These are phyloP conservation scores for Chlorociboria aeruginascens DNA, from an alignment of 495 filamentous ascomycete genomes.

Conservation along the genomic window DNA sequence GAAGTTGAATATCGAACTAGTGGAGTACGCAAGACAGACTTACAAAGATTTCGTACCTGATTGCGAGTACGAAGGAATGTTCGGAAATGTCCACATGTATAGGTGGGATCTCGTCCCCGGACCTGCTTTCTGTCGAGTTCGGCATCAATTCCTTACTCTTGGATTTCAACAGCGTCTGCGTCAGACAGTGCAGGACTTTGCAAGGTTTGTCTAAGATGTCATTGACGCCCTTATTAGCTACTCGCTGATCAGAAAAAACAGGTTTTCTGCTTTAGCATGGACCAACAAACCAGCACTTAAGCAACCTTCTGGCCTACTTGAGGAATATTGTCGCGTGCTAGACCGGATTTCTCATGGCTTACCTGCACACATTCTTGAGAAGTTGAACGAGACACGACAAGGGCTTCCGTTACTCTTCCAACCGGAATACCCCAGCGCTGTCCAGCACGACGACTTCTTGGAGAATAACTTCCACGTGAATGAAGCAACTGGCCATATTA, in stretches of 20 bases:
- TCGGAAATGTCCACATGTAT: slow-evolving; percentile 2
- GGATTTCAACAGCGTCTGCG: slow-evolving; percentile 5
- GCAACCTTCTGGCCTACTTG: slow-evolving; percentile 6
- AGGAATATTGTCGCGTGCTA: slow-evolving; percentile 6
- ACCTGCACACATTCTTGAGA: slow-evolving; percentile 2
- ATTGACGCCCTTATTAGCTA: neutral
- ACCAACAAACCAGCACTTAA: slow-evolving; percentile 13
- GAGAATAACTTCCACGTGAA: slow-evolving; percentile 2
- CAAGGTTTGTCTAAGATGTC: slow-evolving; percentile 13
- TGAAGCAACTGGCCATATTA: neutral
- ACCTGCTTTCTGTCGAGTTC: slow-evolving; percentile 8
- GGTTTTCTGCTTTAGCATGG: slow-evolving; percentile 19
- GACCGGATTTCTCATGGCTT: slow-evolving; percentile 5
- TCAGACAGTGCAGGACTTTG: slow-evolving; percentile 16
- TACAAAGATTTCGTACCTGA: slow-evolving; percentile 5
- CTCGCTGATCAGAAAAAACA: slow-evolving; percentile 5
- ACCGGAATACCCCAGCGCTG: slow-evolving; percentile 3
- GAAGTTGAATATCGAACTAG: too few species aligned
- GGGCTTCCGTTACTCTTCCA: slow-evolving; percentile 4
- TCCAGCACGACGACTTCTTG: slow-evolving; percentile 7
- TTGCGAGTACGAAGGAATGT: slow-evolving; percentile 4
- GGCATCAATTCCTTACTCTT: slow-evolving; percentile 5
- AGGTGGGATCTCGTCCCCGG: neutral
- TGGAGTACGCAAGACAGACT: too few species aligned
- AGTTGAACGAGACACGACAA: slow-evolving; percentile 4